Base-by-base conservation (phyloP, 495 filamentous ascomycete genomes). In the Aspergillus olivimuriae region DNA sequence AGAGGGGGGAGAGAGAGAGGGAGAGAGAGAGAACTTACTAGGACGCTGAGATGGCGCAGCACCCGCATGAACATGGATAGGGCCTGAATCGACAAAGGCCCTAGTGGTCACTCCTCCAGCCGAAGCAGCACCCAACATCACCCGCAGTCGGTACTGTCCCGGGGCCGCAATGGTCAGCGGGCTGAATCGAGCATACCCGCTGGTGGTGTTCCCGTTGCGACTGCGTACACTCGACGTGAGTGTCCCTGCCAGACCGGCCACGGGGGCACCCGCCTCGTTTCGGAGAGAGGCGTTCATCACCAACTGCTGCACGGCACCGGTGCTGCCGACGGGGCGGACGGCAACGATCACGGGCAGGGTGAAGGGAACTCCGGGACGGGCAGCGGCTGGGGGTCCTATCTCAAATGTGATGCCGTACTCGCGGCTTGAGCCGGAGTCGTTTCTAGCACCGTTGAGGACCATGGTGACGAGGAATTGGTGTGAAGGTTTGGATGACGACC, bases 191-290 rank as follows among this genome's bases (percentile, higher is more conserved):
- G 61, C 64, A 35, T 62, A 68, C 4, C 66, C 66, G 37, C 57
- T 66, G 19, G 50, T 63, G n/a, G 62, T 48, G 21, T 57, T 63
- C 4, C 61, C 63, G 31, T 36, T 46, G 22, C 57, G 56, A 21
- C 59, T 66, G 47, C 62, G 59, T 15, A 68, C 61, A 14, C 61
- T 70, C 6, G 63, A 60, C 4, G 66, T 65, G 19, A 65, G 51
- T 34, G 22, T 56, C 6, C 66, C 66, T 6, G 53, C 46, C 17
- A 68, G 45, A 2, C 58, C 61, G 1, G 50, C 48, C 17, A 57
- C 30, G n/a, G 37, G 49, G 3, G 51, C 52, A 9, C 64, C 57
- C 26, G 55, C 23, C 50, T 68, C 66, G 21, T 63, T 50, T 20
- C 61, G 54, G 4, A 70, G 50, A 0, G 55, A 61, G 39, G 52